Conservation (phyloP, 2,329 filamentous ascomycete genomes). For the Knufia petricola region DNA sequence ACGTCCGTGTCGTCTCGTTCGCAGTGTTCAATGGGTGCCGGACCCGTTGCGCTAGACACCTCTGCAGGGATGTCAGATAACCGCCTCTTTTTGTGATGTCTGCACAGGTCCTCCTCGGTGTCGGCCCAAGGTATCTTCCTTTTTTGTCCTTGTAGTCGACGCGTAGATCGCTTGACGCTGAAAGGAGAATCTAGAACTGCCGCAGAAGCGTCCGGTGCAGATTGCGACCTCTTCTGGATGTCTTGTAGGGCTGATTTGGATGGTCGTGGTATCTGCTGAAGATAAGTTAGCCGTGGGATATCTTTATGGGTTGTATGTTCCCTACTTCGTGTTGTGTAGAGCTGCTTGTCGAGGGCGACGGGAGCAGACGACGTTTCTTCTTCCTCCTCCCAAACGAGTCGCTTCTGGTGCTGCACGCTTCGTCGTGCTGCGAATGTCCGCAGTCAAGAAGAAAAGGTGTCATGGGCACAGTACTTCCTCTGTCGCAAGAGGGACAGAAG, state of each 20-base stretch:
- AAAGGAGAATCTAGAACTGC: not conserved
- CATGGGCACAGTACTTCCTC: not conserved
- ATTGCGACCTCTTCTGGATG: not conserved
- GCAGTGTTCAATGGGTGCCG: not conserved
- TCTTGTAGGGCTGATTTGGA: not conserved
- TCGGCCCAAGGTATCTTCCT: too few species aligned
- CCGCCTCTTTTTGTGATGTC: not conserved
- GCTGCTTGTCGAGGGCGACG: conserved; percentile 4
- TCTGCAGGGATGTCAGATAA: not conserved
- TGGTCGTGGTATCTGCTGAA: not conserved
- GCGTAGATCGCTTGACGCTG: too few species aligned
- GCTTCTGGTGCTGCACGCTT: too few species aligned
- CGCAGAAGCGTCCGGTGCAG: not conserved
- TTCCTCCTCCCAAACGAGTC: too few species aligned
- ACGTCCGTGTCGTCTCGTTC: not conserved
- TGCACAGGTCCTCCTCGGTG: not conserved
- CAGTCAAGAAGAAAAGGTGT: conserved; percentile 1
- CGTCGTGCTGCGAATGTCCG: too few species aligned
- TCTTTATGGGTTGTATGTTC: not conserved
- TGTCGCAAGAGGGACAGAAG: conserved; percentile 1
- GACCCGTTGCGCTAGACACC: not conserved
- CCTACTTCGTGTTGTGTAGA: conserved; percentile 3
- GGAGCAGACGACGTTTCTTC: too few species aligned
- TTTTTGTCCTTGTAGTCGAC: too few species aligned
- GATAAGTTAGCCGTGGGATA: not conserved